Evolutionary conservation across 495 filamentous ascomycete genomes (phyloP), one percentile per base, ranked within the genome.

Genomic region (Aspergillus heteromorphus): DNA sequence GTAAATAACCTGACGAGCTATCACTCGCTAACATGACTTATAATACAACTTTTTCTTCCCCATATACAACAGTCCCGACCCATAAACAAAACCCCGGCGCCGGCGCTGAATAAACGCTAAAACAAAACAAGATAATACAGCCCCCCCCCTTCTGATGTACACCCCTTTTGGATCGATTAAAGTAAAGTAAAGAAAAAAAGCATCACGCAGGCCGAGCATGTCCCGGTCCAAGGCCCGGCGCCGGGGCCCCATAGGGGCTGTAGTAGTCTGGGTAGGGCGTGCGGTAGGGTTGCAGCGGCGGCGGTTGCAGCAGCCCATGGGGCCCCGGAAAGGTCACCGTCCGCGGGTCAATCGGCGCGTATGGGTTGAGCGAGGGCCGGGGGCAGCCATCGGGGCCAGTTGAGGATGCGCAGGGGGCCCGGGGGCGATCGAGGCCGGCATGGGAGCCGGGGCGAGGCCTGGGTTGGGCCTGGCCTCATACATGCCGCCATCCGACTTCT

Each of bases 231-330:
- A 57, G 61, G 19, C 63, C 11, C 14, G 45, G 48, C 10, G 40
- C 31, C 16, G 57, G 25, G 4, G 55, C 53, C 19, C 55, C 57
- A 34, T 64, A 67, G 6, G 54, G 55, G 13, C 55, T 55, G 47
- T 55, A 67, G 38, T 55, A 55, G 4, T 66, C 63, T 0, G 64
- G 59, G 30, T 67, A 67, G 19, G 64, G 64, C 2, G 64, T 63
- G 25, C 56, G 62, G 42, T 66, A 67, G 16, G 56, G 59, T 34
- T 45, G 59, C 6, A 61, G 61, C 31, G 64, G 61, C 13, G 47
- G 58, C 13, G 49, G 55, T 11, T 61, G 64, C 27, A 62, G 59
- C 50, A 51, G 57, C 2, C 53, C 55, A 38, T 49, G 57, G 40
- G 51, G 53, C 9, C 42, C 53, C 0, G 55, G 65, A 45, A 66